Evolutionary conservation across 73 alveolate species (phyloP), one percentile per base, ranked within the genome.

Genomic region (Paramecium caudatum): DNA sequence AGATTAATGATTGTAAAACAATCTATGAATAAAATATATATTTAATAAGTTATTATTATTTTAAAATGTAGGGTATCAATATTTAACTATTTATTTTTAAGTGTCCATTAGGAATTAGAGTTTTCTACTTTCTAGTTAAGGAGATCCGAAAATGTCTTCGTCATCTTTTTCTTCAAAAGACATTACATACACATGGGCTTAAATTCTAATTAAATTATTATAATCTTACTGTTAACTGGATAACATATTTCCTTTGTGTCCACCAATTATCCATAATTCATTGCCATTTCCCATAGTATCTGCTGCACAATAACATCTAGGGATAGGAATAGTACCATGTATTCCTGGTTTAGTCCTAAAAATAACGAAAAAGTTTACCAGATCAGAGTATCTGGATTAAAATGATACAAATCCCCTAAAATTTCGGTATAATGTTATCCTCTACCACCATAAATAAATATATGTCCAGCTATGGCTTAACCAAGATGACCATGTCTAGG

Each of bases 401-500:
- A 86, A n/a, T 43, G 78, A 63, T 47, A 86, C 33, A 78, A 43
- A 62, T 86, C 93, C 21, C 68, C 68, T 21, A 62, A 43, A 62
- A 86, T 46, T 6, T 86, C 48, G 27, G 39, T 63, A 36, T 25
- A 9, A 41, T 63, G 46, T 45, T 86, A 78, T 10, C 93, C 93
- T 86, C 93, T 86, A 17, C 93, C 93, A 15, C 93, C 93, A 62
- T 47, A 86, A 27, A 86, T 86, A 16, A 63, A 78, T 9, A 86
- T 62, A 8, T 37, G 45, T 0, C 80, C 80, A 21, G 7, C 80
- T 10, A 55, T 27, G 30, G 80, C 80, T 27, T 43, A 27, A 10
- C 46, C 82, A 9, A 39, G 27, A 78, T 86, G 93, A 21, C 93
- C 93, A 86, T 86, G 88, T 86, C 93, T 86, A 19, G 93, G 90